Conservation (phyloP, 805 yeast species). For the Yamadazyma olivae region DNA sequence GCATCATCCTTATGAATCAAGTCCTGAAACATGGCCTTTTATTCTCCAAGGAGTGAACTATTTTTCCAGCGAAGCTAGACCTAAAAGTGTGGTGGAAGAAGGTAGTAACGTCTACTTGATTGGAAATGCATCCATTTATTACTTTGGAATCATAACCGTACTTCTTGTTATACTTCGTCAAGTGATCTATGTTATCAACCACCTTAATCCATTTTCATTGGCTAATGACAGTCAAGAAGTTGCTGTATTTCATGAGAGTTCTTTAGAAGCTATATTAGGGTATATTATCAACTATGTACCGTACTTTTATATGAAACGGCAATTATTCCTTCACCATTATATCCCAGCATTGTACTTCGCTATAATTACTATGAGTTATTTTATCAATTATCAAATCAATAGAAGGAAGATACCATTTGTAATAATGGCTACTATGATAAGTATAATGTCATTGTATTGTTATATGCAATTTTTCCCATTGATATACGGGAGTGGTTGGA, state of each 20-base stretch:
- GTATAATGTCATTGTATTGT: constrained; percentile 19
- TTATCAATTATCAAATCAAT: constrained; percentile 37
- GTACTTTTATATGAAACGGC: constrained; percentile 40
- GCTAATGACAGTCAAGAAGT: constrained; percentile 12
- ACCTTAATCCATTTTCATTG: constrained; percentile 29
- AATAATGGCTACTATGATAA: constrained; percentile 16
- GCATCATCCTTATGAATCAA: constrained; percentile 48
- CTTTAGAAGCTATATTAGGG: constrained; percentile 47
- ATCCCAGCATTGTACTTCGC: constrained; percentile 50
- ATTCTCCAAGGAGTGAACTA: constrained; percentile 57
- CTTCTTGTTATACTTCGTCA: constrained; percentile 21
- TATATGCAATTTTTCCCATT: constrained; percentile 36
- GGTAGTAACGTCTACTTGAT: constrained; percentile 49
- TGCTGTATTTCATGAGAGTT: constrained; percentile 16
- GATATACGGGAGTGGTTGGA: constrained; percentile 49
- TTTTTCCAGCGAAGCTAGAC: constrained; percentile 38
- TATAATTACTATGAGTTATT: constrained; percentile 42
- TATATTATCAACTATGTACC: constrained; percentile 61
- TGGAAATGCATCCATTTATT: constrained; percentile 64
- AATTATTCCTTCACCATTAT: constrained; percentile 72
- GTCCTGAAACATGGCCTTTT: constrained; percentile 66
- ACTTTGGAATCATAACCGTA: constrained; percentile 37
- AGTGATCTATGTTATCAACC: constrained; percentile 17
- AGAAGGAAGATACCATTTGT: constrained; percentile 25
- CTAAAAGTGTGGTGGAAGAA: constrained; percentile 10